Conservation (phyloP, 805 yeast genomes). For the Pichia phayaonensis region DNA sequence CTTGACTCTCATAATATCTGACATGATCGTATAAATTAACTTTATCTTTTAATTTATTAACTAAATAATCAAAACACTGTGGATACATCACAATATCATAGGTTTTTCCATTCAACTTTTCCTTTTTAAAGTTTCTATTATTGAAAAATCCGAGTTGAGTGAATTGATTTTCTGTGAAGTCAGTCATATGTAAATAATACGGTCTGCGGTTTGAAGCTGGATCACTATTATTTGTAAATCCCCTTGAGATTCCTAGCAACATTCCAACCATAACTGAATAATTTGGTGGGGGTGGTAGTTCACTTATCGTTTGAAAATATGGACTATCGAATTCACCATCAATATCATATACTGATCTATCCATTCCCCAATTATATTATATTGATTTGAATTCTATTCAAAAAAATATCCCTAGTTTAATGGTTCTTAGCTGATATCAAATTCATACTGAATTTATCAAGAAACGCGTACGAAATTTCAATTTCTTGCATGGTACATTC, state of each 20-base stretch:
- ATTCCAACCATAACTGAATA: conserved; percentile 14
- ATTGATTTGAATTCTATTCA: no score
- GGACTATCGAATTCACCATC: not conserved
- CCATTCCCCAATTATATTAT: not conserved
- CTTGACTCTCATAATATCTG: not conserved
- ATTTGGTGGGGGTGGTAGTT: not conserved
- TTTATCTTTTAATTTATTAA: not conserved
- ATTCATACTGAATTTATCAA: no score
- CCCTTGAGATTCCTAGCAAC: conserved; percentile 17
- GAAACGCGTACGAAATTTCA: no score
- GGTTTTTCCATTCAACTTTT: not conserved
- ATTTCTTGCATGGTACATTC: no score
- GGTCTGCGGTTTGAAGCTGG: conserved; percentile 8
- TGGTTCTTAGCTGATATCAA: no score
- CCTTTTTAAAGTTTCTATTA: not conserved
- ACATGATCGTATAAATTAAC: not conserved
- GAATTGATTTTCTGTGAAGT: conserved; percentile 12
- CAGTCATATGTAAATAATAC: conserved; percentile 18
- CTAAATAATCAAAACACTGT: not conserved
- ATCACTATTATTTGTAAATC: not conserved
- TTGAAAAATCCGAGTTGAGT: not conserved
- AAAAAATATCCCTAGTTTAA: no score
- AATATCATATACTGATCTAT: not conserved
- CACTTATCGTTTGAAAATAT: not conserved
- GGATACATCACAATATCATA: conserved; percentile 4